phyloP scores from a whole-genome alignment of 2,329 filamentous ascomycete species.

The Acrocalymma vagum region DNA sequence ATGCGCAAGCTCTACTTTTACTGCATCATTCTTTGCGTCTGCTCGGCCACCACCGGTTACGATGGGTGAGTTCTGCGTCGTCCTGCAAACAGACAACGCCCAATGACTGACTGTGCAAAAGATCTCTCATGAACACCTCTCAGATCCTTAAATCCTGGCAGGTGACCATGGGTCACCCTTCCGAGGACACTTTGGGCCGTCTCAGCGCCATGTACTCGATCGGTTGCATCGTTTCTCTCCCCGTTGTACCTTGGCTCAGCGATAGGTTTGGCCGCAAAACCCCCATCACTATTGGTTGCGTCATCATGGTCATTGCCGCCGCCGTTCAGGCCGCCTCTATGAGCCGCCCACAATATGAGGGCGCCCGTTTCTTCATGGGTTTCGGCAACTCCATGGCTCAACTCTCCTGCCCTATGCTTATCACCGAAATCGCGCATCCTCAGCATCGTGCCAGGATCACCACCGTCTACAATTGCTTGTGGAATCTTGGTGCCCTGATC shows the following conservation, averaged over 20 bases:
- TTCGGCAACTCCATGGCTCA: conserved; percentile 71
- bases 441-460: conserved; percentile 72
- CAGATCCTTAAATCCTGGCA: conserved; percentile 45
- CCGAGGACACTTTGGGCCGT: conserved; percentile 45
- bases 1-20: conserved; percentile 64
- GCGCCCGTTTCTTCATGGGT: conserved; percentile 66
- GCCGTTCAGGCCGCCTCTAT: conserved; percentile 14
- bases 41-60: conserved; percentile 62
- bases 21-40: conserved; percentile 56
- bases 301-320: conserved; percentile 51
- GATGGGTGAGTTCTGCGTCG: conserved; percentile 54
- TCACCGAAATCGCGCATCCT: conserved; percentile 73
- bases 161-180: conserved; percentile 37
- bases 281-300: conserved; percentile 45
- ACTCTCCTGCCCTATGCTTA: conserved; percentile 69
- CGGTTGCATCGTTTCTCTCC: conserved; percentile 38
- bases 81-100: background rate
- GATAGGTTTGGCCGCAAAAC: conserved; percentile 49
- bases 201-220: conserved; percentile 50
- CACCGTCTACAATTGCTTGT: conserved; percentile 73
- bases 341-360: conserved; percentile 56
- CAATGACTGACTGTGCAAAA: conserved; percentile 7
- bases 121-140: conserved; percentile 11
- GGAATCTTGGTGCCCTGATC: conserved; percentile 66
- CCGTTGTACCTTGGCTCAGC: conserved; percentile 32